Percentiles rank a stretch among this genome's conserved stretches.
phyloP scores from a whole-genome alignment of 805 yeast species.

The Sugiyamaella qingdaonensis region DNA sequence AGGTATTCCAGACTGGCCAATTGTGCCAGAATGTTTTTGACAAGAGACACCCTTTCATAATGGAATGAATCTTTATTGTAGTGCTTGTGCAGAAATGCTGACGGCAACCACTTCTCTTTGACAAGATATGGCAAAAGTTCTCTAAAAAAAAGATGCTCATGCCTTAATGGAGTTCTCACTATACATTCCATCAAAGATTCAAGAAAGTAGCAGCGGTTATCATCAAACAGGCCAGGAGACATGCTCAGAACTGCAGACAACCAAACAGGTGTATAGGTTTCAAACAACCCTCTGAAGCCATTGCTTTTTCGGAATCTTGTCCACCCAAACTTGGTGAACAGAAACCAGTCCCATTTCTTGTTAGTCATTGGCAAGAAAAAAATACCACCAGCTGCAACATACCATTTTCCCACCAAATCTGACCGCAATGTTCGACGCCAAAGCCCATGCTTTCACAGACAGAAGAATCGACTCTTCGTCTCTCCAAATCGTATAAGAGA shows the following conservation, averaged over 20 bases:
- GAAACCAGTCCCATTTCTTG: constrained; percentile 6
- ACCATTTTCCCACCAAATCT: neutral
- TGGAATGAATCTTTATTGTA: neutral
- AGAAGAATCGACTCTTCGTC: neutral
- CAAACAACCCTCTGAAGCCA: neutral
- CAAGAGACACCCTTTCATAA: neutral
- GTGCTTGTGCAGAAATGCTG: neutral
- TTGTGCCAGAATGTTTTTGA: neutral
- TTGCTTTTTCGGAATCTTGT: neutral
- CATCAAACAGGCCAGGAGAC: neutral
- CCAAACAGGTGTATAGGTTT: constrained; percentile 2
- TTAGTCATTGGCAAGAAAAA: neutral
- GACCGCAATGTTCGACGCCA: neutral
- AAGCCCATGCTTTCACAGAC: neutral
- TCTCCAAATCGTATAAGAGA: neutral
- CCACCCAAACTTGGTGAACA: constrained; percentile 7
- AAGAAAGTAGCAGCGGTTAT: neutral
- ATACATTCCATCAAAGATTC: neutral
- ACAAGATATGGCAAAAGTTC: neutral
- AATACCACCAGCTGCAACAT: neutral
- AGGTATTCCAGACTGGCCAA: neutral
- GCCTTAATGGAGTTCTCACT: neutral
- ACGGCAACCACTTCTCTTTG: neutral
- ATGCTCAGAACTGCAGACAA: neutral
- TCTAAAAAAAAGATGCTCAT: constrained; percentile 4